These are phyloP conservation scores for Rhizoclosmatium globosum DNA, from an alignment of 192 early-diverging fungal species.

Conservation along the genomic window DNA sequence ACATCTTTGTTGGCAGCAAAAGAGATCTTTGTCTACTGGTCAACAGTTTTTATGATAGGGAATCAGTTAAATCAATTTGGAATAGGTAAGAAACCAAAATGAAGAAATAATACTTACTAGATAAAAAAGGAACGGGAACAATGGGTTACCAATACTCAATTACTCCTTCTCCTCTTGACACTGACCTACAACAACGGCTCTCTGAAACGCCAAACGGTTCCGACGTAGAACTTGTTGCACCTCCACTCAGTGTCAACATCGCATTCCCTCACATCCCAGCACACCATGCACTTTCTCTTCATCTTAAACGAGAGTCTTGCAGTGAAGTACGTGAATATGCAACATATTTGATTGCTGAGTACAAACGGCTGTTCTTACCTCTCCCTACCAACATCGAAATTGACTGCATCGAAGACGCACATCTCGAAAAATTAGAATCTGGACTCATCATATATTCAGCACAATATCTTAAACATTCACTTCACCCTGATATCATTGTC, in stretches of 20 bases:
- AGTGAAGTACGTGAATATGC: no score
- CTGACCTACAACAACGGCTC: background rate
- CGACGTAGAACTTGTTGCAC: background rate
- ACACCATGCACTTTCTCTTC: background rate
- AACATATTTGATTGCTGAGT: background rate
- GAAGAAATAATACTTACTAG: no score
- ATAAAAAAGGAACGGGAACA: no score
- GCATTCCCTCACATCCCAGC: background rate
- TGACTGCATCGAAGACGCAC: background rate
- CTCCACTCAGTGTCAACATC: background rate
- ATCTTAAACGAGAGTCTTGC: background rate
- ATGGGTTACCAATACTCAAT: background rate
- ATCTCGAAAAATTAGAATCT: background rate
- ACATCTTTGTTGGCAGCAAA: no score
- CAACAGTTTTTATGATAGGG: no score
- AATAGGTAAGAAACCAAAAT: no score
- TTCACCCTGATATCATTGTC: background rate
- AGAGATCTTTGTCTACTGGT: no score
- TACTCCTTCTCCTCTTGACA: background rate
- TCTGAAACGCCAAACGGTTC: background rate
- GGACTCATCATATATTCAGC: background rate
- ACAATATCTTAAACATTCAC: background rate
- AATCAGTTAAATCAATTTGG: no score
- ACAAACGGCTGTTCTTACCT: background rate
- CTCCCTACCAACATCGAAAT: background rate